A percentile compares a stretch with the other conserved stretches of the same genome.
These are phyloP conservation scores for Penicillium crystallinum DNA, from an alignment of 495 filamentous ascomycete species.

Conservation along the genomic window DNA sequence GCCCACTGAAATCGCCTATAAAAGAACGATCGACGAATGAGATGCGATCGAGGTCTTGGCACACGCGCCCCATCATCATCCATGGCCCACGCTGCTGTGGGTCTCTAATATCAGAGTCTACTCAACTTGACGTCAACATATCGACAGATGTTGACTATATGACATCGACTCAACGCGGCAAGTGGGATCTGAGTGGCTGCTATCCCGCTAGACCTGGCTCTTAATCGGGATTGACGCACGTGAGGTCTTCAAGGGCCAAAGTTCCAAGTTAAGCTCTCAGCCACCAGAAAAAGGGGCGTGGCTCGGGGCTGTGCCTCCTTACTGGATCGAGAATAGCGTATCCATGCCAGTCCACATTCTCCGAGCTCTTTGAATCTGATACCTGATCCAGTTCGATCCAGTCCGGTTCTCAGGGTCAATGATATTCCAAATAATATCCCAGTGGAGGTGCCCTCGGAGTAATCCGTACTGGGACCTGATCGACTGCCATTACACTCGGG, in stretches of 20 bases:
- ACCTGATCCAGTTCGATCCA: not conserved
- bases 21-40: not conserved
- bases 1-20: not conserved
- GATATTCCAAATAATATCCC: not conserved
- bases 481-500: not conserved
- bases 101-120: not conserved
- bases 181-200: too few relatives aligned
- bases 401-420: not conserved
- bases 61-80: slow-evolving; percentile 10
- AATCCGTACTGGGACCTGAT: not conserved
- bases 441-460: too few relatives aligned
- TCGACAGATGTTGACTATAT: not conserved
- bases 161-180: too few relatives aligned
- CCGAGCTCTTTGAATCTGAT: not conserved
- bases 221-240: too few relatives aligned
- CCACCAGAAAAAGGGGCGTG: not conserved
- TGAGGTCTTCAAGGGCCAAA: not conserved
- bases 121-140: slow-evolving; percentile 9
- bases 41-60: slow-evolving; percentile 5
- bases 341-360: not conserved
- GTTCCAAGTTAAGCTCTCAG: not conserved
- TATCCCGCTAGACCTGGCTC: too few relatives aligned
- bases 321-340: not conserved
- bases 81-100: not conserved
- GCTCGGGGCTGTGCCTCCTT: not conserved